phyloP scores from a whole-genome alignment of 129 eudicot genomes.

The Pittosporum tobira region DNA sequence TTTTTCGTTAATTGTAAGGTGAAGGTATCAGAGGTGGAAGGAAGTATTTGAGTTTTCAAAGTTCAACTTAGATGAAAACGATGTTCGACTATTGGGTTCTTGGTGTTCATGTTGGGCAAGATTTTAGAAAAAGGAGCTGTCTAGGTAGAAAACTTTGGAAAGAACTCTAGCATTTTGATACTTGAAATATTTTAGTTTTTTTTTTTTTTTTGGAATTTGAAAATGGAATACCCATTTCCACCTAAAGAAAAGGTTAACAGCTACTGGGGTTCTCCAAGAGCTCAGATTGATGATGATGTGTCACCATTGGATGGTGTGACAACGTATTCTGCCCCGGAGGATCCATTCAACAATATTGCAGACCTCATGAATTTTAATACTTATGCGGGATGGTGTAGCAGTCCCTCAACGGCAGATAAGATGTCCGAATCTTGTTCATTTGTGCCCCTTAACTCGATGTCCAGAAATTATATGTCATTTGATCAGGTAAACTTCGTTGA shows the following conservation, averaged over 20 bases:
- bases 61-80: slow-evolving; percentile 1
- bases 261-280: slow-evolving; percentile 31
- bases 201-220: slow-evolving; percentile 2
- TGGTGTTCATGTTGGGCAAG: slow-evolving; percentile 9
- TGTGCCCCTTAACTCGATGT: slow-evolving; percentile 17
- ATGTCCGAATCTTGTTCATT: slow-evolving; percentile 48
- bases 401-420: slow-evolving; percentile 67
- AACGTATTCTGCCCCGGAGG: slow-evolving; percentile 29
- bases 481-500: slow-evolving; percentile 38
- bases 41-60: background rate
- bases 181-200: background rate
- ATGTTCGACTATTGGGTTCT: slow-evolving; percentile 8
- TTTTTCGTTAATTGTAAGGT: background rate
- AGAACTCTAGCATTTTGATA: slow-evolving; percentile 1
- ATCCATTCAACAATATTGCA: slow-evolving; percentile 27
- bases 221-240: slow-evolving; percentile 60
- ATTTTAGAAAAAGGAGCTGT: background rate
- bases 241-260: slow-evolving; percentile 34
- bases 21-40: background rate
- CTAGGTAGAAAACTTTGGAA: slow-evolving; percentile 4
- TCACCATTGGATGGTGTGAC: slow-evolving; percentile 17
- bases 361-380: slow-evolving; percentile 66
- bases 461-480: slow-evolving; percentile 26
- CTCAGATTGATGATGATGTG: slow-evolving; percentile 31
- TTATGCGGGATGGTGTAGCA: slow-evolving; percentile 74